A percentile compares a stretch with the other conserved stretches of the same genome.
phyloP scores from a whole-genome alignment of 768 basidiomycete species.

The Podaxis carcinomalis region DNA sequence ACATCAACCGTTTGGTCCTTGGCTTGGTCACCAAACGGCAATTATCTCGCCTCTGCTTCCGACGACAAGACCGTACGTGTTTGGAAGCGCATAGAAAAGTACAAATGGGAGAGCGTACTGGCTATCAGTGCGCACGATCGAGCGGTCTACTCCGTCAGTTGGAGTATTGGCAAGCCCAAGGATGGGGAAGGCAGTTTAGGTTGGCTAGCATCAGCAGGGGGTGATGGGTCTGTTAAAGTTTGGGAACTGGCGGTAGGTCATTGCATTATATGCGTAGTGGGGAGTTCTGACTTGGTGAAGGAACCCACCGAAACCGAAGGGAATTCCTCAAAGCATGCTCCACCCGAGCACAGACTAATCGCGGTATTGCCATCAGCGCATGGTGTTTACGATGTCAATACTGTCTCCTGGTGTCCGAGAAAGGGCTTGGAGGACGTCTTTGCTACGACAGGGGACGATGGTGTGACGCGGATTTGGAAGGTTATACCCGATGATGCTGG shows the following conservation, averaged over 20 bases:
- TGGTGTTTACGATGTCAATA: constrained; percentile 81
- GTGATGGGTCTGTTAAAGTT: constrained; percentile 80
- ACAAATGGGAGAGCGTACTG: constrained; percentile 59
- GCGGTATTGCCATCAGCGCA: constrained; percentile 64
- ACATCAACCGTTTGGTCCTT: constrained; percentile 89
- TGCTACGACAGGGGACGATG: constrained; percentile 87
- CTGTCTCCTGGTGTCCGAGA: constrained; percentile 78
- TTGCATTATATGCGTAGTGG: not conserved
- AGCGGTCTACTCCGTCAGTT: constrained; percentile 78
- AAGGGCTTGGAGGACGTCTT: constrained; percentile 63
- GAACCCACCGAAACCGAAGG: constrained; percentile 19
- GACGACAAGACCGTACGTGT: constrained; percentile 83
- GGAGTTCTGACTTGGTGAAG: constrained; percentile 16
- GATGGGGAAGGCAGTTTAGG: constrained; percentile 45
- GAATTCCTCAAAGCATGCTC: constrained; percentile 5
- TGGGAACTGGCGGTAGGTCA: constrained; percentile 67
- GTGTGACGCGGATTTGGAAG: constrained; percentile 75
- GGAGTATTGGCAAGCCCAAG: constrained; percentile 33
- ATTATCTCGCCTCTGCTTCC: constrained; percentile 82
- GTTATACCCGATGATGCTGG: constrained; percentile 11
- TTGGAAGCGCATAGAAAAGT: constrained; percentile 67
- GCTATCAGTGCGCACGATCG: constrained; percentile 65
- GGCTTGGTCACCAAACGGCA: constrained; percentile 73
- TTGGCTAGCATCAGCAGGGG: constrained; percentile 80
- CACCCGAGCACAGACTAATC: constrained; percentile 43